Evolutionary conservation across 345 rosid genomes (phyloP).

Genomic region (Salix brachista): DNA sequence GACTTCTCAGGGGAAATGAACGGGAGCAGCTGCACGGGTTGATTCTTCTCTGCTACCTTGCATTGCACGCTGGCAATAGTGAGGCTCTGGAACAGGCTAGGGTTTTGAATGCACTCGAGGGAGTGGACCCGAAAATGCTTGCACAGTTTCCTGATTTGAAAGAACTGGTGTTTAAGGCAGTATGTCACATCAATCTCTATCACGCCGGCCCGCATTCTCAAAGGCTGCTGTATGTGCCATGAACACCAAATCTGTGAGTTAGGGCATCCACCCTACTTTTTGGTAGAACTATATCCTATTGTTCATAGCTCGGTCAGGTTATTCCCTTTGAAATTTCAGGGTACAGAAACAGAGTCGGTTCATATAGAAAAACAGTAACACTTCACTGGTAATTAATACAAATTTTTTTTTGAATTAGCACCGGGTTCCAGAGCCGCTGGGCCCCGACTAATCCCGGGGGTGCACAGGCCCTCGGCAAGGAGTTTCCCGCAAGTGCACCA

Average conservation of each 20-base stretch:
- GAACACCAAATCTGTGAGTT: background rate
- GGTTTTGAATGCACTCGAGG: slow-evolving; percentile 76
- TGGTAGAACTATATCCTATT: background rate
- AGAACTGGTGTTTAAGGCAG: slow-evolving; percentile 59
- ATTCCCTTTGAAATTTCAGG: background rate
- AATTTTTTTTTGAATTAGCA: too few relatives aligned
- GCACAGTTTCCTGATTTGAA: slow-evolving; percentile 60
- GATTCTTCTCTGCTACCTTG: slow-evolving; percentile 70
- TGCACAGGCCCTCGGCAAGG: too few relatives aligned
- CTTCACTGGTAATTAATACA: background rate
- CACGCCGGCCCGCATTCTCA: slow-evolving; percentile 56
- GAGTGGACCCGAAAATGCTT: slow-evolving; percentile 49
- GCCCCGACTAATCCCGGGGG: too few relatives aligned
- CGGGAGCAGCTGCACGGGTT: slow-evolving; percentile 52
- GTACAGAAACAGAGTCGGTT: slow-evolving; percentile 4
- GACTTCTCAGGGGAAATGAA: slow-evolving; percentile 55
- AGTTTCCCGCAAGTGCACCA: too few relatives aligned
- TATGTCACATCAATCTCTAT: slow-evolving; percentile 59
- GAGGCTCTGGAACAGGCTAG: slow-evolving; percentile 61
- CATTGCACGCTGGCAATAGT: slow-evolving; percentile 55
- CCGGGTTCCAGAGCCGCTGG: too few relatives aligned
- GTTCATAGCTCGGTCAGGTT: slow-evolving; percentile 7
- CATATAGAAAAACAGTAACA: background rate
- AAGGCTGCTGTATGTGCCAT: slow-evolving; percentile 32
- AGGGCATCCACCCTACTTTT: background rate